Evolutionary conservation across 2,329 filamentous ascomycete genomes (phyloP), one percentile per base, ranked within the genome.

Genomic region (Trichophyton simii): DNA sequence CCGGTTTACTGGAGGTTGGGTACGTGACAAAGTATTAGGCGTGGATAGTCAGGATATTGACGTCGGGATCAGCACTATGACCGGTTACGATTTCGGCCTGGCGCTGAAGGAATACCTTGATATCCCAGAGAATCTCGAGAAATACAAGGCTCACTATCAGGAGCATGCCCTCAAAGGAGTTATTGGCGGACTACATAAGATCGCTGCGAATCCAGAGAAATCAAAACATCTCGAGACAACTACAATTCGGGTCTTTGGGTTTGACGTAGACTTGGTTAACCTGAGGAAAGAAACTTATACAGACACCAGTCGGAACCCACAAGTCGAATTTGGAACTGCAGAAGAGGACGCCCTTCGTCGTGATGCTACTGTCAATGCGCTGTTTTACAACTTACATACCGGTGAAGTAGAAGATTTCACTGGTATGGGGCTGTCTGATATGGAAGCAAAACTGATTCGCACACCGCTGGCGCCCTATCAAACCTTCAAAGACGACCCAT

Each of bases 221-320:
- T 96, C 91, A 20, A 97, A 97, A 76, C 89, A 97, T 71, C 82
- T 97, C 13, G 92, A 95, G 74, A 97, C 92, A 0, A 88, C 90
- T 57, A 95, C 90, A 8, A 90, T 88, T 25, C 87, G 82, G 66
- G 85, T 97, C 62, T 86, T 96, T 69, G 90, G 88, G 0, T 80
- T 95, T 57, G 92, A 97, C 70, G 82, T 96, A 57, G 92, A 99
- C 71, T 86, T 99, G 70, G 94, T 99, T 67, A 99, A 97, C 71
- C 78, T 97, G 55, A 83, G 92, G 54, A 95, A 91, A 71, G 94
- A 97, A 76, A 91, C 87, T 0, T 97, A 97, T 68, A 82, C 86
- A 0, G 86, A 89, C n/a, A 85, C 94, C 63, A 95, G 89, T 69
- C 84, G 94, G 41, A 96, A 95, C 68, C 92, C 92, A 1, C 82